A percentile compares a stretch with the other conserved stretches of the same genome.
These are phyloP conservation scores for Laburnicola sp. DNA, from an alignment of 2,329 filamentous ascomycete species.

Conservation along the genomic window DNA sequence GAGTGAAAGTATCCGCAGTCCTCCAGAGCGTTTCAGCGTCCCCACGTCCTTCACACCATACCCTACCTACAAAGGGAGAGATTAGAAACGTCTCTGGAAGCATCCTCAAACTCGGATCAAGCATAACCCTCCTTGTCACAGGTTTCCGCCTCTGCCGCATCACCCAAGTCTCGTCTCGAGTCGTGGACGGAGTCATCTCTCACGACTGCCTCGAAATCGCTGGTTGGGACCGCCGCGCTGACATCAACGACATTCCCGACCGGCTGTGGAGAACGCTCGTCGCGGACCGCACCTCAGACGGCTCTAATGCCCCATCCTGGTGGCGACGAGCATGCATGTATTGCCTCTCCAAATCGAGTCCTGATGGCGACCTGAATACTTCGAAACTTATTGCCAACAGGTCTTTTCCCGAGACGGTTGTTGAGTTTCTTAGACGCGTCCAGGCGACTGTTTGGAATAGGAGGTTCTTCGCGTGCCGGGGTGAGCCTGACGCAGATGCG, in stretches of 20 bases:
- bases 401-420: neutral
- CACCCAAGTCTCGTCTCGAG: neutral
- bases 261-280: slow-evolving; percentile 17
- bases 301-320: slow-evolving; percentile 11
- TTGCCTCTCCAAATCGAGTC: slow-evolving; percentile 2
- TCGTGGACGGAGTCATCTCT: neutral
- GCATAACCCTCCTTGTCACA: neutral
- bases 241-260: slow-evolving; percentile 2
- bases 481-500: too few species aligned
- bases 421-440: slow-evolving; percentile 10
- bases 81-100: neutral
- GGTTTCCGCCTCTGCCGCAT: neutral
- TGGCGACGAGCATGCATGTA: slow-evolving; percentile 18
- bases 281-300: slow-evolving; percentile 10
- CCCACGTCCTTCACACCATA: too few species aligned
- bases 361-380: slow-evolving; percentile 8
- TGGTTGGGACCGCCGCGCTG: neutral
- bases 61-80: too few species aligned
- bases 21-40: too few species aligned
- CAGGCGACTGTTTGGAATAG: slow-evolving; percentile 12
- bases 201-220: neutral
- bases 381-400: slow-evolving; percentile 5
- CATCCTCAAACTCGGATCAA: neutral
- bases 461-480: neutral
- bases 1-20: too few species aligned